Percentiles rank a stretch among this genome's conserved stretches.
These are phyloP conservation scores for Filobasidium uniguttulatum DNA, from an alignment of 1,284 basidiomycete species.

Conservation along the genomic window DNA sequence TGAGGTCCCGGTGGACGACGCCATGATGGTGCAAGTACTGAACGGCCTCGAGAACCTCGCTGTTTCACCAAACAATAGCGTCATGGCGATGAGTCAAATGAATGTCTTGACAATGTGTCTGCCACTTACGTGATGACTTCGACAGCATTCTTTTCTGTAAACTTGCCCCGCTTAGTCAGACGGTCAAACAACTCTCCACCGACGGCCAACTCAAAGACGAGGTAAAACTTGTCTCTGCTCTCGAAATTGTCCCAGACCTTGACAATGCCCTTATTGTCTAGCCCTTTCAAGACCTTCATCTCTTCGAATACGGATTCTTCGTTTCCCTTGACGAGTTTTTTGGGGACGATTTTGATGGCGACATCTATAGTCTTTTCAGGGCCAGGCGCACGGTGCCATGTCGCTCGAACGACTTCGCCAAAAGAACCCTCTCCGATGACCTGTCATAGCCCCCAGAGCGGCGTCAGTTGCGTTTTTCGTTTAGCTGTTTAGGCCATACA, in stretches of 20 bases:
- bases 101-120: neutral
- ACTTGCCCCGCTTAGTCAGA: conserved; percentile 66
- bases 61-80: conserved; percentile 23
- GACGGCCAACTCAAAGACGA: conserved; percentile 76
- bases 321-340: conserved; percentile 82
- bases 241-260: conserved; percentile 91
- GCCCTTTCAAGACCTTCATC: conserved; percentile 72
- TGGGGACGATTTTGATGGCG: conserved; percentile 58
- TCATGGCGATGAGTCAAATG: neutral
- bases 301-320: conserved; percentile 73
- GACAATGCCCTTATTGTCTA: conserved; percentile 82
- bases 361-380: conserved; percentile 8
- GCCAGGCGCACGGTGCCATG: conserved; percentile 41
- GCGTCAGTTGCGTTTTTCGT: neutral
- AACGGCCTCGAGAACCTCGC: conserved; percentile 63
- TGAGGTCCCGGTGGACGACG: conserved; percentile 84
- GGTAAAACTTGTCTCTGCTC: conserved; percentile 75
- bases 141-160: conserved; percentile 76
- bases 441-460: conserved; percentile 19
- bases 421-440: conserved; percentile 68
- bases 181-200: conserved; percentile 84
- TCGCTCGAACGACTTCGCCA: conserved; percentile 57
- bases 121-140: conserved; percentile 49
- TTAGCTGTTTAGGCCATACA: neutral
- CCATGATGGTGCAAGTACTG: conserved; percentile 70